phyloP scores from a whole-genome alignment of 2,329 filamentous ascomycete genomes.

The Eutypella sp. region DNA sequence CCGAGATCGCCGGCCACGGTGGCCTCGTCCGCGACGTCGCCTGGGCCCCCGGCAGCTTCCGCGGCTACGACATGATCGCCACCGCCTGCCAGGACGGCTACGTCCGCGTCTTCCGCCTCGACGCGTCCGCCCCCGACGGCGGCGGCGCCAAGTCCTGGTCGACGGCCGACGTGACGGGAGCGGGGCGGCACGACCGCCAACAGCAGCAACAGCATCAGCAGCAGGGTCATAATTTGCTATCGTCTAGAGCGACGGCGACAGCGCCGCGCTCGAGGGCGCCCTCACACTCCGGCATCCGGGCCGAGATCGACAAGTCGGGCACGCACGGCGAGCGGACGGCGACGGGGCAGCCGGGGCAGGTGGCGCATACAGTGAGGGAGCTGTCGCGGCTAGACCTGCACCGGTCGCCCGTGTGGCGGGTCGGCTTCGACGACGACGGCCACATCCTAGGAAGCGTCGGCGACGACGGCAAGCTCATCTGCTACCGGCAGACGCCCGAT shows the following conservation, averaged over 20 bases:
- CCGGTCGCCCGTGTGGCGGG: conserved; percentile 68
- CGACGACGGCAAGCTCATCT: conserved; percentile 65
- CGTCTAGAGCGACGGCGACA: neutral
- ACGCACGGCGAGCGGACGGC: conserved; percentile 44
- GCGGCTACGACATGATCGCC: conserved; percentile 85
- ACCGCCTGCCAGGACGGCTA: conserved; percentile 90
- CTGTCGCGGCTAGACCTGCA: conserved; percentile 64
- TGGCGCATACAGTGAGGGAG: conserved; percentile 58
- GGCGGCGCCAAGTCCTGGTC: conserved; percentile 50
- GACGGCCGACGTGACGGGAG: conserved; percentile 37
- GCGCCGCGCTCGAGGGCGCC: conserved; percentile 12
- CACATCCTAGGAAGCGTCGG: conserved; percentile 72
- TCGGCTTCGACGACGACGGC: conserved; percentile 65
- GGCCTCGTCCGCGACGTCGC: conserved; percentile 81
- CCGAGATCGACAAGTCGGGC: conserved; percentile 47
- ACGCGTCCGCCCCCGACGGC: conserved; percentile 47
- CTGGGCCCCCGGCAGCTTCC: conserved; percentile 88
- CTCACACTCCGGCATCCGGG: conserved; percentile 44
- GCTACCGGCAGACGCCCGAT: conserved; percentile 55
- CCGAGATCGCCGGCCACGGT: conserved; percentile 67
- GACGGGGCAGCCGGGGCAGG: conserved; percentile 58
- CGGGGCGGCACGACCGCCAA: conserved; percentile 16
- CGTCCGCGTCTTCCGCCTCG: conserved; percentile 80
- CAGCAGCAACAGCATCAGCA: conserved; percentile 5
- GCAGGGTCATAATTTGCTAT: neutral